Evolutionary conservation across 2,329 filamentous ascomycete species (phyloP), one percentile per base, ranked within the genome.

Genomic region (Trichoderma harzianum): DNA sequence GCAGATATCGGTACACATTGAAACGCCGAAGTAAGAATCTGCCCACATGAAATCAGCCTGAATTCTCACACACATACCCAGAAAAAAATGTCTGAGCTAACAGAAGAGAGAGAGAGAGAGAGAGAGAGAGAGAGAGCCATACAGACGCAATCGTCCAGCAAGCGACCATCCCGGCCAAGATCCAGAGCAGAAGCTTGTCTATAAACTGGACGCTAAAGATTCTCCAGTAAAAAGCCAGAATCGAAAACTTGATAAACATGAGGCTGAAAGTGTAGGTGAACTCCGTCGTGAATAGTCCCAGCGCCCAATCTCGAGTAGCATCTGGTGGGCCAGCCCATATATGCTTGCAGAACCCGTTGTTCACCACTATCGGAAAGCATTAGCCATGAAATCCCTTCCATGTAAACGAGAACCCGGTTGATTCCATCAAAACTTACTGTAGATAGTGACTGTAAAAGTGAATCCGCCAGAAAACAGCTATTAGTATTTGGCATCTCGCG

Each of bases 161-260:
- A 18, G n/a, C 43, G 4, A 72, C 71, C 34, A 72, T 18, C 5
- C 34, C 67, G 16, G 63, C 30, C 28, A 72, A 39, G 24, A 61
- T 34, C 36, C 71, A 60, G n/a, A 72, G 61, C 11, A 62, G 51
- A 4, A 70, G 16, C 21, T 70, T 70, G 28, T 70, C 68, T n/a
- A 62, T 6, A 30, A 60, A 21, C 6, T 64, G 47, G 12, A 55
- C 63, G 26, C 53, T 68, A 47, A 76, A 74, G 11, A 75, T 75
- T 10, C 74, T 70, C 74, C 74, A 75, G 58, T 75, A 75, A 21
- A 75, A 72, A 3, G 72, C 60, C 18, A 75, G 57, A n/a, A 70
- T 74, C 14, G 72, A 71, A 30, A 30, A 67, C 11, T 76, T 76
- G 32, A 75, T 68, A 1, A 68, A 71, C 0, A 70, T 47, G 7